These are phyloP conservation scores for Arctium lappa DNA, from an alignment of 129 eudicot genomes.

Conservation along the genomic window DNA sequence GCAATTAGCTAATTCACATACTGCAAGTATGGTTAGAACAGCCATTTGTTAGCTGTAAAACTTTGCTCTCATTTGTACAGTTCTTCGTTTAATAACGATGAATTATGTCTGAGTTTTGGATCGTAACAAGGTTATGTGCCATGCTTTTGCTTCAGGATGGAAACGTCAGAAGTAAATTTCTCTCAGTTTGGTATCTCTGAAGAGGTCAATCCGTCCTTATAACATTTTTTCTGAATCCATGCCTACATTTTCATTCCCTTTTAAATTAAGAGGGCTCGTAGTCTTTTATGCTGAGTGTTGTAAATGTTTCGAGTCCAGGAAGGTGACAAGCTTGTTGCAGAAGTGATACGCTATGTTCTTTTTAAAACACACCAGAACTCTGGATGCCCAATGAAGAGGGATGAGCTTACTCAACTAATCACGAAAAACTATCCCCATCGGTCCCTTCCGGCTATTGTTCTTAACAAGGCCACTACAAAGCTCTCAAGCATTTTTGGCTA, in stretches of 20 bases:
- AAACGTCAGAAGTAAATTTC: slow-evolving; percentile 40
- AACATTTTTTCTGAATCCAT: not conserved
- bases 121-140: slow-evolving; percentile 3
- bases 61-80: slow-evolving; percentile 21
- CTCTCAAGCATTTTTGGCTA: slow-evolving; percentile 72
- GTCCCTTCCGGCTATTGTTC: slow-evolving; percentile 63
- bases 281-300: not conserved
- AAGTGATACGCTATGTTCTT: slow-evolving; percentile 73
- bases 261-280: not conserved
- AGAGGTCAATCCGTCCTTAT: slow-evolving; percentile 38
- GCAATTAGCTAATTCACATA: slow-evolving; percentile 85
- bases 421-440: slow-evolving; percentile 64
- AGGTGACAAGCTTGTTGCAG: slow-evolving; percentile 72
- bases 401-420: slow-evolving; percentile 66
- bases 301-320: slow-evolving; percentile 42
- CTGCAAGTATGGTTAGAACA: slow-evolving; percentile 71
- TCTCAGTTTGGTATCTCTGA: slow-evolving; percentile 62
- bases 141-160: slow-evolving; percentile 53
- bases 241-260: not conserved
- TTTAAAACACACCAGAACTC: slow-evolving; percentile 72
- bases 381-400: slow-evolving; percentile 94
- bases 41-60: slow-evolving; percentile 60
- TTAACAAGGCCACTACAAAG: slow-evolving; percentile 62
- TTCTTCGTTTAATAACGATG: not conserved
- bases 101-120: not conserved